Evolutionary conservation across 176 grass and related monocot species (phyloP).

Genomic region (Rhipidocladum racemiflorum): DNA sequence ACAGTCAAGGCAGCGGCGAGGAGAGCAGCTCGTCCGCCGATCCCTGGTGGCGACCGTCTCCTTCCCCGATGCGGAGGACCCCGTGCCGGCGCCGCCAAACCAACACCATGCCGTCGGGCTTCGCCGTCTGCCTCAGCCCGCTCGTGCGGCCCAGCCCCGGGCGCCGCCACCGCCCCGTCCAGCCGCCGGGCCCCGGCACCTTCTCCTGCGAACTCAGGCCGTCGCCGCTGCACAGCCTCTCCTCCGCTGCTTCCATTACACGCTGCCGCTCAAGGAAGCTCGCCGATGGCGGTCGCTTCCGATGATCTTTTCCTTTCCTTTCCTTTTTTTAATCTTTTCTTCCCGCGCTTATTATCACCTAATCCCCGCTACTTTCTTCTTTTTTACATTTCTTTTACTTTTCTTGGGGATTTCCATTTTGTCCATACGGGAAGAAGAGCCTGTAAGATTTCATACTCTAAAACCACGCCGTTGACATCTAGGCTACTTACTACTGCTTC

Average conservation of each 20-base stretch:
- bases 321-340: not conserved
- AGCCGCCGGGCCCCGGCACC: constrained; percentile 28
- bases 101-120: constrained; percentile 42
- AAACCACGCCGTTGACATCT: constrained; percentile 40
- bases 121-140: constrained; percentile 82
- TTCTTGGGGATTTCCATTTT: constrained; percentile 21
- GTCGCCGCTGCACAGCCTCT: constrained; percentile 56
- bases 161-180: constrained; percentile 38
- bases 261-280: constrained; percentile 74
- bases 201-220: constrained; percentile 62
- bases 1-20: constrained; percentile 23
- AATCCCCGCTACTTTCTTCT: constrained; percentile 1
- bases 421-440: constrained; percentile 34
- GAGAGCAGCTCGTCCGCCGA: constrained; percentile 49
- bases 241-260: constrained; percentile 32
- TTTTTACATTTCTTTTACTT: constrained; percentile 17
- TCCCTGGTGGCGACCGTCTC: constrained; percentile 53
- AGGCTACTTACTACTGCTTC: not conserved
- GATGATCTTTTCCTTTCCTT: constrained; percentile 42
- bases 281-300: constrained; percentile 57
- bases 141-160: constrained; percentile 72
- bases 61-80: constrained; percentile 56
- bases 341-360: not conserved
- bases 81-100: constrained; percentile 36
- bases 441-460: constrained; percentile 30